Conservation (phyloP, 2,329 filamentous ascomycete genomes). For the Aaosphaeria pasadenensis region DNA sequence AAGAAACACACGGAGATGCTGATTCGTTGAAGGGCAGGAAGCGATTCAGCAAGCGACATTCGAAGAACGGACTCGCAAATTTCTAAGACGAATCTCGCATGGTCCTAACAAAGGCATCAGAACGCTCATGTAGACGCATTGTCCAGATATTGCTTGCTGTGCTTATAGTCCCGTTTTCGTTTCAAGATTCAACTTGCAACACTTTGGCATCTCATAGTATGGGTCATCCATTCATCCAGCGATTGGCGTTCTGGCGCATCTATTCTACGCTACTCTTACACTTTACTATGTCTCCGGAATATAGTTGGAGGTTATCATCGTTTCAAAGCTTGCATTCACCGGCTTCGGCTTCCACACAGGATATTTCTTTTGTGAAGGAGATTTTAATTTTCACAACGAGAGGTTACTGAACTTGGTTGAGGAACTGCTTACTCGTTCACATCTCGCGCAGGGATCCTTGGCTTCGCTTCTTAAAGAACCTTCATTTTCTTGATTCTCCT, state of each 20-base stretch:
- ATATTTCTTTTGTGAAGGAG: too few species aligned
- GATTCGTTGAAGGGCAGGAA: conserved; percentile 59
- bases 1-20: conserved; percentile 45
- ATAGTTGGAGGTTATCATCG: conserved; percentile 6
- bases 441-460: too few species aligned
- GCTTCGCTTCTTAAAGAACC: too few species aligned
- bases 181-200: too few species aligned
- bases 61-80: conserved; percentile 87
- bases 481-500: too few species aligned
- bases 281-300: conserved; percentile 1
- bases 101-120: too few species aligned
- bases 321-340: conserved; percentile 10
- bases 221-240: conserved; percentile 19
- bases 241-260: conserved; percentile 19
- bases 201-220: conserved; percentile 9
- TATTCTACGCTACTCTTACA: not conserved
- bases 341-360: conserved; percentile 6
- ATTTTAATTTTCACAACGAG: too few species aligned
- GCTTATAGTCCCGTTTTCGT: too few species aligned
- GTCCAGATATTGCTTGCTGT: too few species aligned
- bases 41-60: conserved; percentile 86
- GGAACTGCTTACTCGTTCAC: too few species aligned
- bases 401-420: too few species aligned
- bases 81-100: conserved; percentile 54
- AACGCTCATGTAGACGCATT: too few species aligned